phyloP scores from a whole-genome alignment of 805 yeast genomes.

The Yamadazyma phyllophila region DNA sequence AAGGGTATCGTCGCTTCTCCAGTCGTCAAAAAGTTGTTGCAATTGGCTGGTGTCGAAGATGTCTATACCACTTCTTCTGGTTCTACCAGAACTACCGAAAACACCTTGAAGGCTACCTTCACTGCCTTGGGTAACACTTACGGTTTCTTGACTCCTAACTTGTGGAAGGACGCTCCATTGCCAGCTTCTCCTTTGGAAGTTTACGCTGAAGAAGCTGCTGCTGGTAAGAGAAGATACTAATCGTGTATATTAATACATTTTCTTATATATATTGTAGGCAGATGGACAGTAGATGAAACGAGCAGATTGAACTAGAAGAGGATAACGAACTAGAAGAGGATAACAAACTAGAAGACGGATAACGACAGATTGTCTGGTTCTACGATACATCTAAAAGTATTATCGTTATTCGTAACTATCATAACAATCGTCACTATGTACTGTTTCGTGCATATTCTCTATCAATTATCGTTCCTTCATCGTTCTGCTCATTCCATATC shows the following conservation, averaged over 20 bases:
- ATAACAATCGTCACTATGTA: neutral
- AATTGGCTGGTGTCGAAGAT: slow-evolving; percentile 99
- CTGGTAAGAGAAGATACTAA: slow-evolving; percentile 74
- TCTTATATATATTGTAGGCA: neutral
- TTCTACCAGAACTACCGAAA: slow-evolving; percentile 99
- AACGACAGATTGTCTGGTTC: too few species aligned
- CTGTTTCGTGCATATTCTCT: too few species aligned
- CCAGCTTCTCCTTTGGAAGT: slow-evolving; percentile 92
- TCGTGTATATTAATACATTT: slow-evolving; percentile 14
- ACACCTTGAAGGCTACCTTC: slow-evolving; percentile 99
- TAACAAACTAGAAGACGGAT: too few species aligned
- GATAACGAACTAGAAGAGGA: too few species aligned
- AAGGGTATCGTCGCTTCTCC: slow-evolving; percentile 99
- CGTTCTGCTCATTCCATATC: too few species aligned
- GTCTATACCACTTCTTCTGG: slow-evolving; percentile 98
- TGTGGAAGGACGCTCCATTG: slow-evolving; percentile 87
- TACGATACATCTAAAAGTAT: too few species aligned
- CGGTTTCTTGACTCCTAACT: slow-evolving; percentile 99
- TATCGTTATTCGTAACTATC: neutral
- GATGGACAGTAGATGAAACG: too few species aligned
- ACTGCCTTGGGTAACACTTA: slow-evolving; percentile 99
- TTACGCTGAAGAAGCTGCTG: slow-evolving; percentile 82
- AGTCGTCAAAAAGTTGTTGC: slow-evolving; percentile 97
- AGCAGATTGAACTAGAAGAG: too few species aligned
- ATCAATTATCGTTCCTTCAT: too few species aligned